Evolutionary conservation across 441 rosid genomes (phyloP).

Genomic region (Euphorbia corollata): DNA sequence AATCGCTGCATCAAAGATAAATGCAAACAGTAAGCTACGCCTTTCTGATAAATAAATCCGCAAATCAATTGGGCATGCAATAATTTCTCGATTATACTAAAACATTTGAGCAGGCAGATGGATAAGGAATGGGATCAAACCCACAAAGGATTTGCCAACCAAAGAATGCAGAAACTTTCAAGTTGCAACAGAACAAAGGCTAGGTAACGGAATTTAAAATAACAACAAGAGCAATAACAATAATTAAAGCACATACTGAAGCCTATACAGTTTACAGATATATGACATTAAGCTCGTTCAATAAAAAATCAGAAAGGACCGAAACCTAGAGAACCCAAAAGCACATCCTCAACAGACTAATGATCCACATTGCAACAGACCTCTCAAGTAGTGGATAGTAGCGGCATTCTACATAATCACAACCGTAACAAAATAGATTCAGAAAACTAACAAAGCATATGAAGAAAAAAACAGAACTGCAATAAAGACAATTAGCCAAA

Average conservation of each 20-base stretch:
- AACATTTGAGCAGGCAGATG: neutral
- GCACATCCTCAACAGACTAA: neutral
- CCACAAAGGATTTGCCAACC: neutral
- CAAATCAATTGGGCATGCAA: neutral
- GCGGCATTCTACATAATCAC: neutral
- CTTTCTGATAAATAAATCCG: neutral
- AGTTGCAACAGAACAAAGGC: neutral
- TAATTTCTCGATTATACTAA: neutral
- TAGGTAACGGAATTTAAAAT: neutral
- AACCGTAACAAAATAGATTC: neutral
- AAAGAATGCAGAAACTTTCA: neutral
- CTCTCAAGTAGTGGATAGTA: neutral
- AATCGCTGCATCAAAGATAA: conserved; percentile 15
- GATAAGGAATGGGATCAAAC: neutral
- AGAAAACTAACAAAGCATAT: neutral
- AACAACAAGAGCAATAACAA: neutral
- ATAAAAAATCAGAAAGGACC: neutral
- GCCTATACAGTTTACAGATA: neutral
- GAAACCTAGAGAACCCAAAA: conserved; percentile 4
- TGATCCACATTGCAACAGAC: conserved; percentile 1
- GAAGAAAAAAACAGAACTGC: neutral
- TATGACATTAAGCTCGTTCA: conserved; percentile 1
- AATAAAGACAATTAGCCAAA: conserved; percentile 5
- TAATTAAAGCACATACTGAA: neutral
- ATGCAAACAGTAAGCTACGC: conserved; percentile 2